phyloP scores from a whole-genome alignment of 306 rosid genomes.

The Prunus mume region DNA sequence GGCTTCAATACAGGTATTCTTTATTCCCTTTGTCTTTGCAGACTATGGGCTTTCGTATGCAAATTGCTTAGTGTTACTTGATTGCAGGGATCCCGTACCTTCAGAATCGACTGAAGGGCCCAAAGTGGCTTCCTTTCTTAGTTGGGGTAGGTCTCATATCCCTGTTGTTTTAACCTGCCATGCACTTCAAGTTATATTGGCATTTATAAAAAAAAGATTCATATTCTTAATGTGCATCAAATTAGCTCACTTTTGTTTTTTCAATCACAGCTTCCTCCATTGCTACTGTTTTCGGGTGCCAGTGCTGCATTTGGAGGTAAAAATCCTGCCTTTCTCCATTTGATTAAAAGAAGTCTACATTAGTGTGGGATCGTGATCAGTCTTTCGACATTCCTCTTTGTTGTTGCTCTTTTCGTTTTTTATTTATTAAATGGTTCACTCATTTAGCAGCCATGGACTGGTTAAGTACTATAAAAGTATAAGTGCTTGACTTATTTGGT shows the following conservation, averaged over 20 bases:
- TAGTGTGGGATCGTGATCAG: not conserved
- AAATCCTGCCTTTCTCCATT: not conserved
- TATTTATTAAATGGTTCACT: not conserved
- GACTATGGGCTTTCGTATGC: not conserved
- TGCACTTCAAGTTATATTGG: constrained; percentile 6
- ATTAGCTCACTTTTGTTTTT: constrained; percentile 19
- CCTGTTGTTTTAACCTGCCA: constrained; percentile 12
- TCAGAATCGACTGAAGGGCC: constrained; percentile 78
- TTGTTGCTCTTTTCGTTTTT: not conserved
- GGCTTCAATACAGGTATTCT: constrained; percentile 63
- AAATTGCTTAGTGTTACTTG: constrained; percentile 26
- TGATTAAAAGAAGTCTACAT: not conserved
- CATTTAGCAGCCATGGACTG: not conserved
- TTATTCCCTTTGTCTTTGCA: not conserved
- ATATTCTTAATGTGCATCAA: constrained; percentile 9
- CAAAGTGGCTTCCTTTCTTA: constrained; percentile 93
- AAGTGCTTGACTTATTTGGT: not conserved
- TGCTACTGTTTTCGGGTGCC: constrained; percentile 70
- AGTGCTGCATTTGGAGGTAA: constrained; percentile 94
- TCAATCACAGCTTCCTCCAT: constrained; percentile 65
- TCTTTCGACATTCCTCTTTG: not conserved
- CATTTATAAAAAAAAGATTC: not conserved
- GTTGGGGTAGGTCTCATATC: constrained; percentile 58
- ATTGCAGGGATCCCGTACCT: constrained; percentile 80
- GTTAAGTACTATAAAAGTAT: not conserved